phyloP scores from a whole-genome alignment of 2,329 filamentous ascomycete species.

The Aureobasidium sp. region DNA sequence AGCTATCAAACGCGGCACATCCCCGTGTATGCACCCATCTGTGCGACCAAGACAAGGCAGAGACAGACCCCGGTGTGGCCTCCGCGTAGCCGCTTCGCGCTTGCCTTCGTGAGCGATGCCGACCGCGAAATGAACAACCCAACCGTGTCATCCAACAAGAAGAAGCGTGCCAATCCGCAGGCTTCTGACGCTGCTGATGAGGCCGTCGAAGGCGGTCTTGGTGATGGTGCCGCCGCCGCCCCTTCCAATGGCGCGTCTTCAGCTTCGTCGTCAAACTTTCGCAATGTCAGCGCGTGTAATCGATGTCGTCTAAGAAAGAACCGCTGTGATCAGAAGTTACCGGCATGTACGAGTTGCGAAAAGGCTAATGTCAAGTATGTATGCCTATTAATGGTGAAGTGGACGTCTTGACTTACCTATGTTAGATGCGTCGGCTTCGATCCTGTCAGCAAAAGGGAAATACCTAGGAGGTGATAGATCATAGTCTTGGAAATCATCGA shows the following conservation, averaged over 20 bases:
- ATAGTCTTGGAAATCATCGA: not conserved
- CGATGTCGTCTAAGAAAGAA: conserved; percentile 89
- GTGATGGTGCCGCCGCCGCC: not conserved
- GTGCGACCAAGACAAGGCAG: not conserved
- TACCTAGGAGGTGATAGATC: conserved; percentile 58
- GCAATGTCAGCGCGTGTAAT: conserved; percentile 79
- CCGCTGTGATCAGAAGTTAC: conserved; percentile 85
- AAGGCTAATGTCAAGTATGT: conserved; percentile 67
- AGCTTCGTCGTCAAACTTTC: conserved; percentile 61
- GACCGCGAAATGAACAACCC: conserved; percentile 11
- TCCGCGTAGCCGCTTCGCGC: conserved; percentile 9
- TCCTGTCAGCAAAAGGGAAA: conserved; percentile 91
- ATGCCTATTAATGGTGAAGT: not conserved
- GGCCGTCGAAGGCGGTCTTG: not conserved
- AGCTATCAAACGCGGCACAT: not conserved
- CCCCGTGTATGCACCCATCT: not conserved
- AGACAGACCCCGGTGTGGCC: not conserved
- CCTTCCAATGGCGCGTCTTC: conserved; percentile 5
- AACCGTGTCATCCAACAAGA: conserved; percentile 10
- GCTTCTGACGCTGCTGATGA: not conserved
- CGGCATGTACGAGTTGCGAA: conserved; percentile 83
- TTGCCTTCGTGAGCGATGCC: conserved; percentile 5
- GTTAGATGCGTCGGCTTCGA: conserved; percentile 77
- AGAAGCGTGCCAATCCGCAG: conserved; percentile 11
- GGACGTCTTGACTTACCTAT: not conserved